Conservation (phyloP, 177 flowering plant species). For the Tripterygium wilfordii region DNA sequence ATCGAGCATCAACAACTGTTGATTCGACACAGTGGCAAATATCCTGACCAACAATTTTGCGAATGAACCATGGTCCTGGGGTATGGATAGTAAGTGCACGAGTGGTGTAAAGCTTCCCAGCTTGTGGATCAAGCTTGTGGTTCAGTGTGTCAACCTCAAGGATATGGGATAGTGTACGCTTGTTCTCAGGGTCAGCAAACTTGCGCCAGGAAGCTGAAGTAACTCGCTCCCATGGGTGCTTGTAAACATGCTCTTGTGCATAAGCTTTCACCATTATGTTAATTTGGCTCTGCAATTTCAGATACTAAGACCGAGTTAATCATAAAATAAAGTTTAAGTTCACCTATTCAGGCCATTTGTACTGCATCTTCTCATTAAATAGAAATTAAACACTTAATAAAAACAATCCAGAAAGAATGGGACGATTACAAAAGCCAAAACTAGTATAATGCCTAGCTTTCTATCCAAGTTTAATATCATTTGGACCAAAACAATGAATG, state of each 20-base stretch:
- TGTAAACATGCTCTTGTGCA: conserved; percentile 84
- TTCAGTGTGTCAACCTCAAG: conserved; percentile 84
- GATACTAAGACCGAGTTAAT: too few relatives aligned
- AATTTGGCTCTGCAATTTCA: too few relatives aligned
- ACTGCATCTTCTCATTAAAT: too few relatives aligned
- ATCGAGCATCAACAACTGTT: conserved; percentile 65
- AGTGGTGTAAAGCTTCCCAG: conserved; percentile 82
- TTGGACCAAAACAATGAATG: too few relatives aligned
- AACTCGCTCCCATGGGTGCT: conserved; percentile 96
- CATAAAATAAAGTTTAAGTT: too few relatives aligned
- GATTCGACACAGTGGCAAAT: conserved; percentile 91
- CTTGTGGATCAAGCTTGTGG: conserved; percentile 50
- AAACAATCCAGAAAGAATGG: too few relatives aligned
- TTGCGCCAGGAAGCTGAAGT: conserved; percentile 96
- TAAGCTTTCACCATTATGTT: conserved; percentile 74
- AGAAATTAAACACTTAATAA: too few relatives aligned
- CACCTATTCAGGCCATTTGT: too few relatives aligned
- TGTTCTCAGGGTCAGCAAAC: conserved; percentile 88
- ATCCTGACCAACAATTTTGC: conserved; percentile 76
- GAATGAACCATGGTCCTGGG: conserved; percentile 93
- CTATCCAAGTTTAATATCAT: too few relatives aligned
- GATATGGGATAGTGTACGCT: conserved; percentile 68
- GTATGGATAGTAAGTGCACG: conserved; percentile 86
- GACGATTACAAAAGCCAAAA: too few relatives aligned
- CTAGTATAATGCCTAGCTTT: too few relatives aligned